Evolutionary conservation across 177 flowering plant genomes (phyloP).

Genomic region (Vitis hybrid): DNA sequence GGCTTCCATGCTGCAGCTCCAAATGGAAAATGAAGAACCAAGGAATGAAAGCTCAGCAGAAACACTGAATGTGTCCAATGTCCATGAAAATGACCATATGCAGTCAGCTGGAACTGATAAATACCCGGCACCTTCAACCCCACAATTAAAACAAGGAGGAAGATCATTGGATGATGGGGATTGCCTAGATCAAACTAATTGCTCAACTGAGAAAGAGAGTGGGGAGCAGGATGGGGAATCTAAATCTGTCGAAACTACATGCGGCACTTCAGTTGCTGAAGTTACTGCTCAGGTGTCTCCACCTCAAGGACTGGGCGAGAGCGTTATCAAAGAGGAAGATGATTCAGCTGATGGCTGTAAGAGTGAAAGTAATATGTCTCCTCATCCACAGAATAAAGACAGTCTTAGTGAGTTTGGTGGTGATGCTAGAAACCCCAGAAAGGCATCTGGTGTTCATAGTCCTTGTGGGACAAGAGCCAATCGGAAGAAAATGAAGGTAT

Average conservation of each 20-base stretch:
- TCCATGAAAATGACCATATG: constrained; percentile 24
- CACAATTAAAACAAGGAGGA: constrained; percentile 59
- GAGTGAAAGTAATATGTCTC: constrained; percentile 16
- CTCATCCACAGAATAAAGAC: constrained; percentile 22
- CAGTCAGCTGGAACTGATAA: constrained; percentile 45
- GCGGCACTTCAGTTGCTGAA: constrained; percentile 30
- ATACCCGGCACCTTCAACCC: constrained; percentile 81
- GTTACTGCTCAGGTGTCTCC: constrained; percentile 16
- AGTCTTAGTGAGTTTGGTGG: constrained; percentile 7
- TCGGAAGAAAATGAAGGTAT: constrained; percentile 71
- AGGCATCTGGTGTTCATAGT: constrained; percentile 26
- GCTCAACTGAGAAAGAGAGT: constrained; percentile 44
- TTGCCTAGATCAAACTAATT: constrained; percentile 52
- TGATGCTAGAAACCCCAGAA: constrained; percentile 23
- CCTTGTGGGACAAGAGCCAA: constrained; percentile 32
- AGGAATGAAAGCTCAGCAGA: constrained; percentile 18
- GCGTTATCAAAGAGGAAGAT: constrained; percentile 46
- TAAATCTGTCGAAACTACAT: constrained; percentile 87
- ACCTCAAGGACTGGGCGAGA: constrained; percentile 20
- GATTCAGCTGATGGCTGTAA: constrained; percentile 37
- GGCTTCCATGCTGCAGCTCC: constrained; percentile 47
- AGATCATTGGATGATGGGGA: constrained; percentile 55
- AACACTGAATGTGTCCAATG: constrained; percentile 14
- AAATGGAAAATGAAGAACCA: constrained; percentile 23
- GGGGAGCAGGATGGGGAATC: constrained; percentile 54